Conservation (phyloP, 225 moss, liverwort and hornwort genomes). For the Polytrichum commune region DNA sequence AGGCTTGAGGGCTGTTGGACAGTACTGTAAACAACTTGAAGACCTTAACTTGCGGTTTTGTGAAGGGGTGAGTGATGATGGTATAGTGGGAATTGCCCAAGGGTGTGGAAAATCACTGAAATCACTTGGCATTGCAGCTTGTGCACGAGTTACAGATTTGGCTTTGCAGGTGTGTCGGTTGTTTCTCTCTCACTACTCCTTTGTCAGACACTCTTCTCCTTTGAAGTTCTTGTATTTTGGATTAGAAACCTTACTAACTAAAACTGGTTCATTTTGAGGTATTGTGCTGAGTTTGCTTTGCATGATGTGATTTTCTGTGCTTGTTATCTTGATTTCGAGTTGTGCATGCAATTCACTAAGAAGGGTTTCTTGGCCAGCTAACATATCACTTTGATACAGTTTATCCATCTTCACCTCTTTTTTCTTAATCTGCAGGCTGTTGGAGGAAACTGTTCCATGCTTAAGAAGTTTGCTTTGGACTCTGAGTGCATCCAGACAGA, state of each 20-base stretch:
- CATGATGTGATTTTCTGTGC: too few species aligned
- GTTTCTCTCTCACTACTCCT: neutral
- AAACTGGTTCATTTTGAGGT: too few species aligned
- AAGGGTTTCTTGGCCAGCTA: too few species aligned
- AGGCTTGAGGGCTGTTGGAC: conserved; percentile 56
- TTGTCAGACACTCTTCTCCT: neutral
- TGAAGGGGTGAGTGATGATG: conserved; percentile 62
- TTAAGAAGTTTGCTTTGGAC: conserved; percentile 64
- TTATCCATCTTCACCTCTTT: too few species aligned
- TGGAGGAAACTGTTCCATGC: conserved; percentile 42
- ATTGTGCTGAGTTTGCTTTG: too few species aligned
- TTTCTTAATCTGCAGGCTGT: conserved; percentile 32
- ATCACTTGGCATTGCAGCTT: conserved; percentile 65
- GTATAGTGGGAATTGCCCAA: conserved; percentile 59
- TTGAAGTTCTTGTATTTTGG: too few species aligned
- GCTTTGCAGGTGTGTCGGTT: conserved; percentile 34
- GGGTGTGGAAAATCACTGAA: conserved; percentile 67
- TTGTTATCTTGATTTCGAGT: too few species aligned
- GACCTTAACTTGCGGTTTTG: conserved; percentile 69
- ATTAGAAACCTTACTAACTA: too few species aligned
- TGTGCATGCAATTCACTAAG: too few species aligned
- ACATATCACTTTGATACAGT: too few species aligned
- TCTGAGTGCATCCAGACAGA: conserved; percentile 64
- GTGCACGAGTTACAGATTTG: conserved; percentile 60
- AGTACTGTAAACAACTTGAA: conserved; percentile 57